phyloP scores from a whole-genome alignment of 345 rosid genomes.

The Eucalyptus paniculata region DNA sequence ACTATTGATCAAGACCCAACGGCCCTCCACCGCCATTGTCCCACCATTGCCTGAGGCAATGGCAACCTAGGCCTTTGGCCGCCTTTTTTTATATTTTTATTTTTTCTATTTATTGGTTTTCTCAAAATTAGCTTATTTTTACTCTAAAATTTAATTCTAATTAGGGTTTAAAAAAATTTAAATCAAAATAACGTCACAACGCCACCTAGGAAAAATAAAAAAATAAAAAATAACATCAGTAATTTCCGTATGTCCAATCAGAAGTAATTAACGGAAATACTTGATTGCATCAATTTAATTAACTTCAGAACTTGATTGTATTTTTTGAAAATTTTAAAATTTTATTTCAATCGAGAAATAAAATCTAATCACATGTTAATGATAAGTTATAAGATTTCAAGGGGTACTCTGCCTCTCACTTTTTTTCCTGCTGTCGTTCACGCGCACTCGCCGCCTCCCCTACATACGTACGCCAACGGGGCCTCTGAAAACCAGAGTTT shows the following conservation, averaged over 20 bases:
- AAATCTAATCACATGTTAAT: neutral
- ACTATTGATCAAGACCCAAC: neutral
- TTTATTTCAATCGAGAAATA: too few relatives aligned
- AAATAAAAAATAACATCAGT: accelerated
- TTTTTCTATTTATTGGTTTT: neutral
- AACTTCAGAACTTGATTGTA: accelerated
- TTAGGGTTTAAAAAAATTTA: neutral
- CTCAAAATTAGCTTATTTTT: neutral
- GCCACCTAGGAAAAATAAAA: neutral
- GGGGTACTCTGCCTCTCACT: too few relatives aligned
- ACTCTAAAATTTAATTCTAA: neutral
- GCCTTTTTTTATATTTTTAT: neutral
- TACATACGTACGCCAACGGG: neutral
- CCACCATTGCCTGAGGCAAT: accelerated
- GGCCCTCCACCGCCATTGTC: neutral
- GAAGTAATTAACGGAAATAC: neutral
- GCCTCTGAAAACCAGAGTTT: neutral
- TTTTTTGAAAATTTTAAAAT: too few relatives aligned
- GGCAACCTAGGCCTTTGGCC: neutral
- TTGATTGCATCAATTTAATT: neutral
- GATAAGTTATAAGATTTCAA: neutral
- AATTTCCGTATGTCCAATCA: accelerated
- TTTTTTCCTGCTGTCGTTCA: neutral
- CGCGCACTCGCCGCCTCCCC: neutral
- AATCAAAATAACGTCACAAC: neutral